Percentiles rank a stretch among this genome's conserved stretches.
These are phyloP conservation scores for Lepidium didymum DNA, from an alignment of 345 rosid genomes.

Conservation along the genomic window DNA sequence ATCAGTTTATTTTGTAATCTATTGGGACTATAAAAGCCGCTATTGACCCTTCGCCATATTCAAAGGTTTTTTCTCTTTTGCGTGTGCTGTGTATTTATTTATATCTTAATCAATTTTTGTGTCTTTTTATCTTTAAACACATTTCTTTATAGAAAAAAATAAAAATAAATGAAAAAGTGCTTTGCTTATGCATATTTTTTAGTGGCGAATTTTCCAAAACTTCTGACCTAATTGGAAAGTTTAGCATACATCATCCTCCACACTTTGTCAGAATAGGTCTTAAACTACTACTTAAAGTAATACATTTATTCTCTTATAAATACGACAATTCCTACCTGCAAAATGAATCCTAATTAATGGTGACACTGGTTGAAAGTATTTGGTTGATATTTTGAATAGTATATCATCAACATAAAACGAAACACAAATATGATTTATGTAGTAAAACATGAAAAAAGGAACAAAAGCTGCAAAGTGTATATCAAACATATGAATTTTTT, in stretches of 20 bases:
- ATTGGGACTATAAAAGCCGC: slow-evolving; percentile 28
- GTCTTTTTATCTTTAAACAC: not conserved
- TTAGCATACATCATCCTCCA: slow-evolving; percentile 17
- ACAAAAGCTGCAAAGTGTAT: no score
- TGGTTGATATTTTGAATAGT: not conserved
- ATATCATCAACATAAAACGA: not conserved
- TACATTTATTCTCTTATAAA: not conserved
- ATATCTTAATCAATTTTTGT: not conserved
- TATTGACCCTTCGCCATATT: slow-evolving; percentile 20
- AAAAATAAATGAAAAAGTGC: not conserved
- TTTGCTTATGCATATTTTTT: slow-evolving; percentile 3
- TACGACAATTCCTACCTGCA: not conserved
- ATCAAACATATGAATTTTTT: no score
- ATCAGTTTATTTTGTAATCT: slow-evolving; percentile 1
- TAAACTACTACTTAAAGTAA: slow-evolving; percentile 16
- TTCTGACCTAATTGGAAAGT: slow-evolving; percentile 15
- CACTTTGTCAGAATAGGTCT: slow-evolving; percentile 10
- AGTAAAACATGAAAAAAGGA: not conserved
- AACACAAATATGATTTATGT: not conserved
- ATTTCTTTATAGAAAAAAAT: not conserved
- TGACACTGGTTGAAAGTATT: not conserved
- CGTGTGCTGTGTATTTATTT: not conserved
- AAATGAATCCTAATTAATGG: not conserved
- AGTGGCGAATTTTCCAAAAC: slow-evolving; percentile 12
- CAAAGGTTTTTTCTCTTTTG: slow-evolving; percentile 19